Evolutionary conservation across 1,139 yeast species (phyloP).

Genomic region (Hansenula sp.): DNA sequence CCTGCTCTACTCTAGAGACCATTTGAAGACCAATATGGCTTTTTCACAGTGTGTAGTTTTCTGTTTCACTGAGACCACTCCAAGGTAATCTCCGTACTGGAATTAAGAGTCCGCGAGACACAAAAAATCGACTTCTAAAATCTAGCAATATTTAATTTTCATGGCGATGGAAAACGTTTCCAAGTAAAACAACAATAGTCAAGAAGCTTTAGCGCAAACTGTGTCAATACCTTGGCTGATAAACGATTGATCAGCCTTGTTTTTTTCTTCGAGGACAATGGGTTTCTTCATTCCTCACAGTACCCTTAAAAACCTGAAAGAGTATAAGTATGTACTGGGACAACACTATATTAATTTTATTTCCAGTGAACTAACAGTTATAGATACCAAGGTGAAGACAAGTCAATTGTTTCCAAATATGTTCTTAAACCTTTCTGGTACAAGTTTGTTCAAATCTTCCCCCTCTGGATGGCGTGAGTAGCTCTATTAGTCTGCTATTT

Average conservation of each 20-base stretch:
- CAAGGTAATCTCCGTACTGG: too few species aligned
- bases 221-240: background rate
- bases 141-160: too few species aligned
- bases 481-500: too few species aligned
- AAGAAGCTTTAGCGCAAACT: background rate
- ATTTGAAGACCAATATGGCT: too few species aligned
- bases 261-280: slow-evolving; percentile 34
- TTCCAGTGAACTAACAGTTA: background rate
- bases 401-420: slow-evolving; percentile 71
- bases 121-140: too few species aligned
- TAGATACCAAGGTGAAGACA: slow-evolving; percentile 70
- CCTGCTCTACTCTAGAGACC: too few species aligned
- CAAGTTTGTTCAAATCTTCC: slow-evolving; percentile 69
- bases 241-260: background rate
- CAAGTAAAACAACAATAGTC: too few species aligned
- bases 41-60: too few species aligned
- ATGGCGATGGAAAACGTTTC: too few species aligned
- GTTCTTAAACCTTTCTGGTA: slow-evolving; percentile 73
- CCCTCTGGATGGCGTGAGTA: slow-evolving; percentile 67
- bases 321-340: slow-evolving; percentile 46
- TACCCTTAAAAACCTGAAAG: slow-evolving; percentile 58
- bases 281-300: slow-evolving; percentile 67
- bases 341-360: background rate
- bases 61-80: too few species aligned
- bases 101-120: too few species aligned